These are phyloP conservation scores for Euphorbia corollata DNA, from an alignment of 441 rosid genomes.

Conservation along the genomic window DNA sequence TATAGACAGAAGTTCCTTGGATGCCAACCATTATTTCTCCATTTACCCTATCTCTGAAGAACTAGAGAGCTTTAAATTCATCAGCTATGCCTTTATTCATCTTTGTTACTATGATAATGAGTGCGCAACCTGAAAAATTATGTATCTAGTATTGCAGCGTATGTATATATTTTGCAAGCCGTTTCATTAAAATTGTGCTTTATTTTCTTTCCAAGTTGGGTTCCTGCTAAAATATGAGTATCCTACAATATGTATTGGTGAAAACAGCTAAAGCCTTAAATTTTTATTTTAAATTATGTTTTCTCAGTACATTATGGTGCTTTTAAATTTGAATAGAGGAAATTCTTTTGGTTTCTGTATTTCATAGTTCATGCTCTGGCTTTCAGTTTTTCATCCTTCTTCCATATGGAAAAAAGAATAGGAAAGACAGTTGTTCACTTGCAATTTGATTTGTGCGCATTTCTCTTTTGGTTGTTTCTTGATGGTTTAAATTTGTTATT, in stretches of 20 bases:
- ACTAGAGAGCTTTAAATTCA: background rate
- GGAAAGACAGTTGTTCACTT: background rate
- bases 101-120: slow-evolving; percentile 4
- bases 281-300: background rate
- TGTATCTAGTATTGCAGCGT: background rate
- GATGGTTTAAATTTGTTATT: background rate
- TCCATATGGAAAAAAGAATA: background rate
- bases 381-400: background rate
- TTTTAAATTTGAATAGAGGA: background rate
- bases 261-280: background rate
- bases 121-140: background rate
- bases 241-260: background rate
- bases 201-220: background rate
- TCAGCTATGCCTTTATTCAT: background rate
- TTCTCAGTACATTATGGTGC: background rate
- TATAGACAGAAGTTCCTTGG: background rate
- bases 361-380: background rate
- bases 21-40: background rate
- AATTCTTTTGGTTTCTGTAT: slow-evolving; percentile 1
- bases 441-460: background rate
- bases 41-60: background rate
- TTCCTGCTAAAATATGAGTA: slow-evolving; percentile 2
- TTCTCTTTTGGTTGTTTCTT: background rate
- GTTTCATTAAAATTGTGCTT: background rate
- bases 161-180: background rate